phyloP scores from a whole-genome alignment of 1,284 basidiomycete species.

The Psilocybe mexicana region DNA sequence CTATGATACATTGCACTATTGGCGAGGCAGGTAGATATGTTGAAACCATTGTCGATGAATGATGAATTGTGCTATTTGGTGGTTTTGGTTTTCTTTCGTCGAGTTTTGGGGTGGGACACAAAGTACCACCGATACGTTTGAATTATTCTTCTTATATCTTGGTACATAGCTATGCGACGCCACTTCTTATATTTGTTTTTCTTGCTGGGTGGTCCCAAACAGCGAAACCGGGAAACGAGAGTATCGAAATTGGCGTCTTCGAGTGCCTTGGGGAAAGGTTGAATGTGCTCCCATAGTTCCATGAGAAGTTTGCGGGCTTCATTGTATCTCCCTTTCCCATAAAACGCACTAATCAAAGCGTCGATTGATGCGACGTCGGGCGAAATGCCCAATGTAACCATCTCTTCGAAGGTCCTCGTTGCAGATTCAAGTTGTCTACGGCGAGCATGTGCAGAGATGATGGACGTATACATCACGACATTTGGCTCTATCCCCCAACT shows the following conservation, averaged over 20 bases:
- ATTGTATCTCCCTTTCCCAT: constrained; percentile 49
- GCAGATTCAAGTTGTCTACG: constrained; percentile 55
- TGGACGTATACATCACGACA: constrained; percentile 70
- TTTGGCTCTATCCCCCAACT: constrained; percentile 52
- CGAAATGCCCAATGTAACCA: constrained; percentile 59
- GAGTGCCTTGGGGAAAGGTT: constrained; percentile 49
- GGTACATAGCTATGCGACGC: constrained; percentile 11
- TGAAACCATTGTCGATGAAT: neutral
- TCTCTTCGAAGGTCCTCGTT: constrained; percentile 54
- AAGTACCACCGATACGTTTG: constrained; percentile 20
- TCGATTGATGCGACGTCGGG: constrained; percentile 71
- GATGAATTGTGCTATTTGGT: neutral
- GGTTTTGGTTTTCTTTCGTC: neutral
- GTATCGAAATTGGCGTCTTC: constrained; percentile 39
- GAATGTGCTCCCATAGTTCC: constrained; percentile 64
- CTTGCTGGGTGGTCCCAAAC: constrained; percentile 11
- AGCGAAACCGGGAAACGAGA: constrained; percentile 29
- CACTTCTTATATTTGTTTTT: constrained; percentile 8
- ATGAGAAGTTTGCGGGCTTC: constrained; percentile 55
- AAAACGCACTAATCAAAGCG: constrained; percentile 67
- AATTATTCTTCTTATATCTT: constrained; percentile 15
- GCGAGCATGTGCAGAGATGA: constrained; percentile 66
- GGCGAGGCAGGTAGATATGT: too few relatives aligned
- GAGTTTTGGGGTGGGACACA: neutral
- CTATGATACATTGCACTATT: too few relatives aligned